Evolutionary conservation across 306 rosid species (phyloP), one percentile per base, ranked within the genome.

Genomic region (Crotalaria pallida): DNA sequence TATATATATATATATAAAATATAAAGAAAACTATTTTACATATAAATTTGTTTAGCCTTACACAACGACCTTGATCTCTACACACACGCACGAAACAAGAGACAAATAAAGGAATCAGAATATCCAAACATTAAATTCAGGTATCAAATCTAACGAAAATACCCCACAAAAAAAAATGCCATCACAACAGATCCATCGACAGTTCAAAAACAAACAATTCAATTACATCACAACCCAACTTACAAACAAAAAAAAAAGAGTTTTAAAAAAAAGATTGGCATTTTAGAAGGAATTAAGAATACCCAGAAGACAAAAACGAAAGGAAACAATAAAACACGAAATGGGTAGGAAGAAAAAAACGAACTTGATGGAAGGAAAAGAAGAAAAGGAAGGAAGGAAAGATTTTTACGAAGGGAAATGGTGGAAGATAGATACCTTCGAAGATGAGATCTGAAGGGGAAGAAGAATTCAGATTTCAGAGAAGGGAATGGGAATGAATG

Each of bases 121-220:
- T 26, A 45, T 24, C 51, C 13, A 1, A 2, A 38, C 2, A 52
- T 59, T 24, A 18, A 68, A 72, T 17, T 41, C 24, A 40, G 12
- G 59, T 15, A 52, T 58, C 83, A 87, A 86, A 85, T 83, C 88
- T 73, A 75, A 69, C 52, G 57, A 50, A 43, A 66, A 34, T n/a
- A n/a, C 16, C 19, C 18, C 49, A 57, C 43, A 57, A 9, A 53
- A 40, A 47, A 41, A 77, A 40, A 70, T 69, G 47, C 77, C 69
- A 48, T 63, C 59, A 55, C 10, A 56, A 53, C 47, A 68, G 88
- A 79, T 83, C 89, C 67, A 75, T 13, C 66, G n/a, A 44, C 40
- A 23, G 19, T 65, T 55, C 51, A 48, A 10, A 74, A 45, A 45
- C 52, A 56, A 56, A 77, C 51, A 68, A 33, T 11, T 67, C 45